Evolutionary conservation across 768 basidiomycete species (phyloP).

Genomic region (Aureoboletus auriporus): DNA sequence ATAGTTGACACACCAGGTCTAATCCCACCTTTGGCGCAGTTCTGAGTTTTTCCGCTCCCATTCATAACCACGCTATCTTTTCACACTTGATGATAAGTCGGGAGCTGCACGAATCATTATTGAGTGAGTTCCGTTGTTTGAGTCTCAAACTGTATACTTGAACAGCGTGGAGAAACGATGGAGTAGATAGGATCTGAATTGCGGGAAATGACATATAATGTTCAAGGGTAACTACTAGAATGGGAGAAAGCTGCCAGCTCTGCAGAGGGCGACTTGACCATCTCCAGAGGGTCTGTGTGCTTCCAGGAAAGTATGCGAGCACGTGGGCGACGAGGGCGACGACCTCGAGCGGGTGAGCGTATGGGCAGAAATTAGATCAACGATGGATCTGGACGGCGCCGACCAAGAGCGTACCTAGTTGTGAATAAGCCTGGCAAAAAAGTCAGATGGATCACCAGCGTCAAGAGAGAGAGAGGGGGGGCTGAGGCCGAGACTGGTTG

Average conservation of each 20-base stretch:
- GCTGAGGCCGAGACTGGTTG: conserved; percentile 74
- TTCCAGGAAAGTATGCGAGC: conserved; percentile 96
- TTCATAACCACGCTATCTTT: no score
- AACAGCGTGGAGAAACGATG: no score
- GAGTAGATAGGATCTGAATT: no score
- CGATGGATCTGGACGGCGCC: conserved; percentile 71
- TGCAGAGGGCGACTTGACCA: conserved; percentile 73
- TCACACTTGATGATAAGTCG: no score
- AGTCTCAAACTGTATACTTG: no score
- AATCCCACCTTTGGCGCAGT: no score
- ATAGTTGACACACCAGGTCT: no score
- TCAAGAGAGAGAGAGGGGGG: conserved; percentile 58
- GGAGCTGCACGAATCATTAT: no score
- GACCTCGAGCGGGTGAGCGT: conserved; percentile 41
- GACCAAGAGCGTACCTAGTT: conserved; percentile 78
- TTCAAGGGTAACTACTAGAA: conserved; percentile 40
- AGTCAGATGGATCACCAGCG: neutral
- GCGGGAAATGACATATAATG: neutral
- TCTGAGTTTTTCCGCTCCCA: no score
- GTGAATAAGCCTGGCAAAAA: conserved; percentile 63
- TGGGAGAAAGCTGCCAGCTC: conserved; percentile 80
- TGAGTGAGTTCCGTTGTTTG: no score
- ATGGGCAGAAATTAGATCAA: neutral
- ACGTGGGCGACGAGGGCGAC: conserved; percentile 85
- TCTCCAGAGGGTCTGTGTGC: conserved; percentile 76